Base-by-base conservation (phyloP, 2,329 filamentous ascomycete species). In the Fusarium cicatricum region DNA sequence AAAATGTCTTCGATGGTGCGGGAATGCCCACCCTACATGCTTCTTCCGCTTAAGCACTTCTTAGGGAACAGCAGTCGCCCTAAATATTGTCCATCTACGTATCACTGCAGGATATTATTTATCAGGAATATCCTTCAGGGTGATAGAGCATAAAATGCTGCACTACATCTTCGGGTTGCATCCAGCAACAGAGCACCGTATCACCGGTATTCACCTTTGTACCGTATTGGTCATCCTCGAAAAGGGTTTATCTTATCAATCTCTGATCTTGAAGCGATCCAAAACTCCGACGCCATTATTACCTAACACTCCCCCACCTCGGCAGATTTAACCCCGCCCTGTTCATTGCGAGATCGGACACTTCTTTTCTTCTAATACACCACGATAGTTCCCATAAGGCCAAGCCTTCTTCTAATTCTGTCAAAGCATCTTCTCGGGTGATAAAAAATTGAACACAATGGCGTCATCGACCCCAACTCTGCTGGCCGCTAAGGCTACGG, bases 401-500 rank as follows among this genome's bases (percentile, higher is more conserved):
- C 17, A 16, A 41, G 16, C 26, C 1, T 12, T 17, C 26, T 26
- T 11, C 4, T 8, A 11, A 41, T 19, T 15, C 33, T 28, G 5
- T 11, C 23, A 12, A 11, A 15, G 14, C 11, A 11, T 14, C 11
- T 16, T 16, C 17, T 10, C 23, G 17, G 12, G 4, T 9, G 43
- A 46, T 11, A 14, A 21, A 4, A 9, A 15, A 9, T 2, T 8
- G 12, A 19, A 11, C 2, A 52, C 52, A 40, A 70, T 70, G 67
- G 43, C 60, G 3, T 46, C 67, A 6, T 52, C 52, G 32, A 31
- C 60, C 5, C 63, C 62, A 8, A 63, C 67, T 3, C 52, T 69
- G 3, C 63, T 70, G 12, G 60, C 67, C 6, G 45, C 58, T 2
- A 66, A 52, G 43, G 47, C 62, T 26, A 70, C 65, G 32, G 68